Base-by-base conservation (phyloP, 352 stramenopile species). In the Pythium scleroteichum region DNA sequence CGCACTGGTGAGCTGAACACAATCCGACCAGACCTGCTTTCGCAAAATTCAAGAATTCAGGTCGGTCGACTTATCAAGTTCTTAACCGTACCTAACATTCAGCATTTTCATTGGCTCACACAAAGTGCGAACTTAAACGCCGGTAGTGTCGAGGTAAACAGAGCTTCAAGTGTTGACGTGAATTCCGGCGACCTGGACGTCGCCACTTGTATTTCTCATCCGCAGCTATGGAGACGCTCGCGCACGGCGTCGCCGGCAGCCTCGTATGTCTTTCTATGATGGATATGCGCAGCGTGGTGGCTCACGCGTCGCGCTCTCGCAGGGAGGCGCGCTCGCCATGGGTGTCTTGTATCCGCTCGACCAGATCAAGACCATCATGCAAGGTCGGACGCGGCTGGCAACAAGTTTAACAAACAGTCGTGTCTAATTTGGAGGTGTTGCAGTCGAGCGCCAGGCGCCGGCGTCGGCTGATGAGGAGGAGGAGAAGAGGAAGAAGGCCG, bases 281-380 rank as follows among this genome's bases (percentile, higher is more conserved):
- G 26, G 16, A 17, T 6, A 24, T 26, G 14, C 17, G 9, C 3
- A 38, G 4, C 14, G 10, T 53, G 26, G 33, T 41, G 29, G 3
- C 29, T 32, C 29, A 55, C 12, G 19, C 0, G 16, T 45, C 0
- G 17, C 19, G 12, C 8, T 22, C 14, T 10, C 42, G 23, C 22
- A 89, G 68, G 85, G 82, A 13, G 76, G 78, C 53, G 85, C 87
- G 61, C 58, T 95, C 23, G 83, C 85, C 59, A 90, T 95, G 78
- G 82, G 68, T 27, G 67, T 92, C 41, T 69, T 93, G 52, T 95
- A 95, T 48, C 85, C 85, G 52, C 78, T 95, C 44, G 85, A 95
- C 72, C 83, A 95, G 73, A 88, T 95, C 62, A 87, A 90, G 64
- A 88, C 82, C 41, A 86, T 93, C 62, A 85, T 93, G 68, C 85